phyloP scores from a whole-genome alignment of 2,329 filamentous ascomycete species.

The Trichoderma brevicompactum region DNA sequence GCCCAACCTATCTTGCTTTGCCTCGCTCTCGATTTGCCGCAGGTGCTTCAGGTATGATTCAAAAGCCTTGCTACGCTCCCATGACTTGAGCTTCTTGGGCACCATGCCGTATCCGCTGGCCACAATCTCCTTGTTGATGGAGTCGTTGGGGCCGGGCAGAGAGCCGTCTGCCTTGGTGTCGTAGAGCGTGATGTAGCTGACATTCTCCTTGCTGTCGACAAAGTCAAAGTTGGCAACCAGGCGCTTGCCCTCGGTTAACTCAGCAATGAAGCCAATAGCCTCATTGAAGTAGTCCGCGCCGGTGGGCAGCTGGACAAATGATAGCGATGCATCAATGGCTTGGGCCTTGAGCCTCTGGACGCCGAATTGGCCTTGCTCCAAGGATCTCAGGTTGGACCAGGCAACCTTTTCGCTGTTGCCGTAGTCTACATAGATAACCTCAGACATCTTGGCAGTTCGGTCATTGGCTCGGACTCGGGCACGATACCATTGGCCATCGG shows the following conservation, averaged over 20 bases:
- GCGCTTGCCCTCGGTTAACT: conserved; percentile 73
- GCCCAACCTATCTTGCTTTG: conserved; percentile 78
- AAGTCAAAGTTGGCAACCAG: conserved; percentile 92
- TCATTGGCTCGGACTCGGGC: conserved; percentile 91
- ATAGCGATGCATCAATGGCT: conserved; percentile 83
- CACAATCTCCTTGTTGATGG: conserved; percentile 87
- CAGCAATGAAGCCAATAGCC: conserved; percentile 73
- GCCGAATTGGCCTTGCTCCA: conserved; percentile 78
- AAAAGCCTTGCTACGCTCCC: conserved; percentile 76
- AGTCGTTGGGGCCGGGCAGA: conserved; percentile 67
- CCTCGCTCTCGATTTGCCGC: conserved; percentile 73
- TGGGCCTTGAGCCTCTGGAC: conserved; percentile 82
- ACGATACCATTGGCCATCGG: conserved; percentile 93
- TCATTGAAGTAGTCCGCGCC: conserved; percentile 83
- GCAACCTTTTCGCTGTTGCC: conserved; percentile 90
- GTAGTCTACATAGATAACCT: conserved; percentile 94
- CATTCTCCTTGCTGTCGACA: conserved; percentile 75
- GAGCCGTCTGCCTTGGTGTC: conserved; percentile 69
- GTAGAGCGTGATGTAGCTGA: conserved; percentile 85
- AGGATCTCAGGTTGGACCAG: conserved; percentile 81
- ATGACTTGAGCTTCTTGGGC: conserved; percentile 85
- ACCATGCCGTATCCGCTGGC: conserved; percentile 87
- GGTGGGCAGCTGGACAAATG: conserved; percentile 85
- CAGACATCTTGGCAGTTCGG: conserved; percentile 82
- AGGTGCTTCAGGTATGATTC: conserved; percentile 72